Evolutionary conservation across 2,329 filamentous ascomycete species (phyloP).

Genomic region (Fusarium sublunatum): DNA sequence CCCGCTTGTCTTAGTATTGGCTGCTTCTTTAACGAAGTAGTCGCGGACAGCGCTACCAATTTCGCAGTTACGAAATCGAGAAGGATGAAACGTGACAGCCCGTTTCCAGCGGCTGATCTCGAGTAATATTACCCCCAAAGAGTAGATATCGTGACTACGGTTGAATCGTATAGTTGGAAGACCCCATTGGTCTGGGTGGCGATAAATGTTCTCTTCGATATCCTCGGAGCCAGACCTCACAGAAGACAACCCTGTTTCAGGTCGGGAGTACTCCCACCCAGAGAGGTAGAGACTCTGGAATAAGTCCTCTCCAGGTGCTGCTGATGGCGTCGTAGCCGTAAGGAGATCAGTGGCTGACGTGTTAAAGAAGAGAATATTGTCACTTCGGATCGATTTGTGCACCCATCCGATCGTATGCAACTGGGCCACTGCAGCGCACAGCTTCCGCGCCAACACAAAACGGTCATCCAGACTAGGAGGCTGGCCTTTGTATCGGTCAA

Average conservation of each 20-base stretch:
- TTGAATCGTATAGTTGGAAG: background rate
- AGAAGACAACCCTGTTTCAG: background rate
- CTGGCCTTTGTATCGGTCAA: background rate
- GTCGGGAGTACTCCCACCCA: background rate
- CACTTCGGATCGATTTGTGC: background rate
- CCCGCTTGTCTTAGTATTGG: background rate
- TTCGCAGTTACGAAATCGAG: background rate
- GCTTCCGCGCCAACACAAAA: background rate
- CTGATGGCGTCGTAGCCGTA: background rate
- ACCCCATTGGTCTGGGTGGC: conserved; percentile 1
- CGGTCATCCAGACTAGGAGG: background rate
- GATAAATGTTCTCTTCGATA: background rate
- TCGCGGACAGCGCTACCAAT: background rate
- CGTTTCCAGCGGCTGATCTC: background rate
- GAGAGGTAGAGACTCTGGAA: background rate
- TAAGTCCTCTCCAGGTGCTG: background rate
- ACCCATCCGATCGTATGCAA: background rate
- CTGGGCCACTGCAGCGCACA: background rate
- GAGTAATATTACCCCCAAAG: background rate
- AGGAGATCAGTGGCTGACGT: background rate
- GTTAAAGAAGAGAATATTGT: conserved; percentile 1
- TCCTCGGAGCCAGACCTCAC: background rate
- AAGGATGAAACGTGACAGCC: background rate
- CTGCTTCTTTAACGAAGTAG: background rate
- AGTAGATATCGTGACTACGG: background rate